These are phyloP conservation scores for Calonectria pseudoturangicola DNA, from an alignment of 2,329 filamentous ascomycete species.

Conservation along the genomic window DNA sequence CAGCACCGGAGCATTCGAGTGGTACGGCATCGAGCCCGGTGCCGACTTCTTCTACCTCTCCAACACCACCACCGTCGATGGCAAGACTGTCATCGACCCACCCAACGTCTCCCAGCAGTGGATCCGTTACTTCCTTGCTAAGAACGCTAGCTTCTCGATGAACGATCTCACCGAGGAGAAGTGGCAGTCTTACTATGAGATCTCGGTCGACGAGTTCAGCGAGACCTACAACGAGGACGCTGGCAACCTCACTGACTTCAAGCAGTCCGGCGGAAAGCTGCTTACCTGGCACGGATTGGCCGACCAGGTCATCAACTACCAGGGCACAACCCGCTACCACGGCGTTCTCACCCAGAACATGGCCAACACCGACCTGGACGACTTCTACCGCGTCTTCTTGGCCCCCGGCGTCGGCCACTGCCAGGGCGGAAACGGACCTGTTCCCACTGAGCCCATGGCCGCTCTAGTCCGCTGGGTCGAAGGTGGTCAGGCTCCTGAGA, in stretches of 20 bases:
- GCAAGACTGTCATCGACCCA: slow-evolving; percentile 5
- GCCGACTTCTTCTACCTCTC: slow-evolving; percentile 26
- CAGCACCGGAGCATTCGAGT: slow-evolving; percentile 3
- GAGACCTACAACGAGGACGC: slow-evolving; percentile 22
- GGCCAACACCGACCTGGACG: background rate
- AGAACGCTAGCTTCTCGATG: slow-evolving; percentile 19
- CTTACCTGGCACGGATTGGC: slow-evolving; percentile 27
- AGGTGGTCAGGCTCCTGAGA: slow-evolving; percentile 8
- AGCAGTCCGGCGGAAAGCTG: slow-evolving; percentile 17
- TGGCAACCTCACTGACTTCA: slow-evolving; percentile 21
- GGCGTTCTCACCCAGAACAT: background rate
- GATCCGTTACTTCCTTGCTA: slow-evolving; percentile 17
- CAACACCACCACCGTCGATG: slow-evolving; percentile 7
- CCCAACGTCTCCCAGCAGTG: slow-evolving; percentile 23
- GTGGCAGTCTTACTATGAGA: slow-evolving; percentile 22
- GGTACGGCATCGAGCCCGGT: slow-evolving; percentile 14
- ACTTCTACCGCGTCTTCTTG: slow-evolving; percentile 26
- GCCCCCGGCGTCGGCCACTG: slow-evolving; percentile 22
- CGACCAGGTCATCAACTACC: slow-evolving; percentile 13
- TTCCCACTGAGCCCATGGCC: background rate
- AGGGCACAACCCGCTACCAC: slow-evolving; percentile 16
- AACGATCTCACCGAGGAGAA: background rate
- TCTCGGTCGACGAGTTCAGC: slow-evolving; percentile 13
- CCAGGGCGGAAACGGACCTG: slow-evolving; percentile 16
- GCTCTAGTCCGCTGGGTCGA: slow-evolving; percentile 18